These are phyloP conservation scores for Dryadomyces sulphureus DNA, from an alignment of 2,329 filamentous ascomycete species.

Conservation along the genomic window DNA sequence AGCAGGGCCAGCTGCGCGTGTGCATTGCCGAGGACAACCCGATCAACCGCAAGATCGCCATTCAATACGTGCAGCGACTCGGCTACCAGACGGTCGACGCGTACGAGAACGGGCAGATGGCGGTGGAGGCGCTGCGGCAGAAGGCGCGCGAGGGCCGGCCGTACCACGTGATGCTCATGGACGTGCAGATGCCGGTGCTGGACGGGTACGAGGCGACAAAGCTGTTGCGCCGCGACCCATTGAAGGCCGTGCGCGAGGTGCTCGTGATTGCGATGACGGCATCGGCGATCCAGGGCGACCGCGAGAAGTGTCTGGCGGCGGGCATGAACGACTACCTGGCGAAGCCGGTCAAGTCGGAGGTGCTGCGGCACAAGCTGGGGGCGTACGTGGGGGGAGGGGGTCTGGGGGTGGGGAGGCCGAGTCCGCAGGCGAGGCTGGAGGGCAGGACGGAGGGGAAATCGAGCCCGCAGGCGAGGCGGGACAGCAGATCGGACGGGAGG, in stretches of 20 bases:
- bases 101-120: conserved; percentile 78
- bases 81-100: conserved; percentile 72
- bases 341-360: conserved; percentile 82
- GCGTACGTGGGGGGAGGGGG: conserved; percentile 35
- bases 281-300: conserved; percentile 82
- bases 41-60: conserved; percentile 88
- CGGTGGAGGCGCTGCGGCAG: conserved; percentile 68
- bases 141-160: conserved; percentile 57
- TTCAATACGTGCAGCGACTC: conserved; percentile 75
- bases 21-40: conserved; percentile 93
- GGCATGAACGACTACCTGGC: conserved; percentile 98
- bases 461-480: too few species aligned
- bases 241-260: conserved; percentile 63
- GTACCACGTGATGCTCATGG: conserved; percentile 88
- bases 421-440: too few species aligned
- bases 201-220: conserved; percentile 88
- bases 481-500: too few species aligned
- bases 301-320: conserved; percentile 87
- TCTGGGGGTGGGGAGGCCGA: too few species aligned
- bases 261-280: conserved; percentile 98
- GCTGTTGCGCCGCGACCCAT: conserved; percentile 60
- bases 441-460: too few species aligned
- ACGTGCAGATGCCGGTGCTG: conserved; percentile 88
- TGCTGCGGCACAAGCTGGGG: conserved; percentile 69
- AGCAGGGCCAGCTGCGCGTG: conserved; percentile 65